These are phyloP conservation scores for Cyclotella choctawhatcheeana DNA, from an alignment of 108 stramenopile species.

Conservation along the genomic window DNA sequence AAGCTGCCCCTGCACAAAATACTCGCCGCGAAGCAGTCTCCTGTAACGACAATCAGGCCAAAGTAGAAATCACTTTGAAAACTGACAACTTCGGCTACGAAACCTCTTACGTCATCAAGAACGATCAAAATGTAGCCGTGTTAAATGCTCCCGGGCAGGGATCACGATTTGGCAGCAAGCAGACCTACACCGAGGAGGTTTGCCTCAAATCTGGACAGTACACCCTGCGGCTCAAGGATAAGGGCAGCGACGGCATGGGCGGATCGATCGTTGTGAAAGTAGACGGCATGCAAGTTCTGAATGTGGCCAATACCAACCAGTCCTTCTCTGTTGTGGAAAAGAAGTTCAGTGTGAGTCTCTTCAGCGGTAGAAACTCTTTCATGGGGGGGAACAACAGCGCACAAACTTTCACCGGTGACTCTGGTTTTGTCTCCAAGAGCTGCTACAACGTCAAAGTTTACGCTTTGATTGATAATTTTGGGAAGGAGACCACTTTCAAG, in stretches of 20 bases:
- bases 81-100: conserved; percentile 20
- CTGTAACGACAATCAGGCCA: conserved; percentile 5
- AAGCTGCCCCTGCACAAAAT: conserved; percentile 2
- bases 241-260: neutral
- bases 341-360: neutral
- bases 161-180: conserved; percentile 6
- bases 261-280: neutral
- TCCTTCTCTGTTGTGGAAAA: neutral
- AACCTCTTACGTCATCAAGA: conserved; percentile 13
- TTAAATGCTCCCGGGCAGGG: neutral
- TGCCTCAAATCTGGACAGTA: conserved; percentile 15
- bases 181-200: neutral
- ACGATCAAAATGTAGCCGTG: neutral
- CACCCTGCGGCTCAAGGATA: conserved; percentile 13
- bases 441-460: conserved; percentile 4
- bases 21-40: conserved; percentile 8
- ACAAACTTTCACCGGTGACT: neutral
- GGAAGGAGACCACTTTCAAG: neutral
- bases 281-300: neutral
- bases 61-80: conserved; percentile 8
- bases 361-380: neutral
- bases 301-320: neutral
- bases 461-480: conserved; percentile 1
- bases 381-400: neutral
- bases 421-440: conserved; percentile 8